phyloP scores from a whole-genome alignment of 352 stramenopile species.

The Vaucheria bursata region DNA sequence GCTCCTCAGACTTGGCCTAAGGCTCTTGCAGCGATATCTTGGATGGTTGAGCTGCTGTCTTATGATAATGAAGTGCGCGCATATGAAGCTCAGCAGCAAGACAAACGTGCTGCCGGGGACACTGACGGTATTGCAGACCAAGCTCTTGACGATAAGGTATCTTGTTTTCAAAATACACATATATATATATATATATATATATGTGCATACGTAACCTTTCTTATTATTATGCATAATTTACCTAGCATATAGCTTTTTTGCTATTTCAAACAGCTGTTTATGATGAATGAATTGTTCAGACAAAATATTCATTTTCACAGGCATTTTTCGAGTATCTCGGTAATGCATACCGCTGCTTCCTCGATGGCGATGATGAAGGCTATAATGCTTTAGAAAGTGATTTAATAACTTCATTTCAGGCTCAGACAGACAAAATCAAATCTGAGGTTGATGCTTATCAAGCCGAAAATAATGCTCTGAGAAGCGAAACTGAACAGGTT shows the following conservation, averaged over 20 bases:
- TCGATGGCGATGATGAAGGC: conserved; percentile 81
- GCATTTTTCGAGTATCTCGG: conserved; percentile 88
- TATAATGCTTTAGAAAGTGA: conserved; percentile 72
- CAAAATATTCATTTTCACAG: conserved; percentile 63
- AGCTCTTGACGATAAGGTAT: conserved; percentile 58
- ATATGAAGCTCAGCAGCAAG: conserved; percentile 37
- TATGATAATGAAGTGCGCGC: conserved; percentile 62
- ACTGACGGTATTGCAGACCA: conserved; percentile 52
- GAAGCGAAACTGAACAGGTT: conserved; percentile 11
- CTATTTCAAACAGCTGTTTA: not conserved
- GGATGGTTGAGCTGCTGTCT: conserved; percentile 89
- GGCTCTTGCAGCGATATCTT: conserved; percentile 81
- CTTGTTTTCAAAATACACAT: too few relatives aligned
- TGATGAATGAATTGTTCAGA: conserved; percentile 28
- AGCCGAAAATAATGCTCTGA: conserved; percentile 11
- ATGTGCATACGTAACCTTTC: too few relatives aligned
- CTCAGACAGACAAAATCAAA: conserved; percentile 30
- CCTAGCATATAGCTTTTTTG: not conserved
- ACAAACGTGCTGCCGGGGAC: conserved; percentile 19
- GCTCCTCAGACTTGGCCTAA: conserved; percentile 78
- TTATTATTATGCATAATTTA: not conserved
- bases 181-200: too few relatives aligned
- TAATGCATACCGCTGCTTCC: conserved; percentile 79
- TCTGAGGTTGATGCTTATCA: not conserved
- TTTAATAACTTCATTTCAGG: conserved; percentile 43